phyloP scores from a whole-genome alignment of 164 flowering plant species.

The Vitis rotundifolia region DNA sequence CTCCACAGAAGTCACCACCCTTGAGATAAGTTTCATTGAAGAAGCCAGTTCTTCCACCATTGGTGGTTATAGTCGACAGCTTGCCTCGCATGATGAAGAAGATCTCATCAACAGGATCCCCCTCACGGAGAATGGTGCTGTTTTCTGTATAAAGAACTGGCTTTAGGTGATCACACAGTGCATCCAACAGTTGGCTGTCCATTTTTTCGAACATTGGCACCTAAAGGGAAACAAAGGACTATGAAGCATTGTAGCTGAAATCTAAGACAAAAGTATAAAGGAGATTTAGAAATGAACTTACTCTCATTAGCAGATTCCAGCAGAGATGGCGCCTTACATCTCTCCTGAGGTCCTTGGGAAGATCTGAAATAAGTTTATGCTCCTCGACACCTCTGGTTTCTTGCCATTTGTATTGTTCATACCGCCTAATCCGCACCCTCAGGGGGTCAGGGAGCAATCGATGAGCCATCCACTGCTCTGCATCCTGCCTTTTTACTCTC shows the following conservation, averaged over 20 bases:
- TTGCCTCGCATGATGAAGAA: conserved; percentile 73
- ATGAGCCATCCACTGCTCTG: conserved; percentile 53
- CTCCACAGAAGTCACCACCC: conserved; percentile 85
- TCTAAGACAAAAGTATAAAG: background rate
- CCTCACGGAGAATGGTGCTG: conserved; percentile 65
- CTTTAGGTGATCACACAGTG: conserved; percentile 73
- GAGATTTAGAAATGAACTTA: conserved; percentile 18
- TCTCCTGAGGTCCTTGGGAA: conserved; percentile 45
- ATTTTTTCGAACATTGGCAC: conserved; percentile 66
- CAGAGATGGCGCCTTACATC: conserved; percentile 49
- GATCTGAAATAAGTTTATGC: conserved; percentile 29
- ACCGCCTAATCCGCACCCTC: conserved; percentile 36
- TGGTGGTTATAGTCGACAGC: conserved; percentile 57
- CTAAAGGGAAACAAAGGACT: conserved; percentile 8
- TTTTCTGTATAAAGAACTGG: conserved; percentile 70
- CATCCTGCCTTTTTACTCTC: conserved; percentile 42
- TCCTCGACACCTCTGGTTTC: conserved; percentile 52
- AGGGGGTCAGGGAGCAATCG: conserved; percentile 39
- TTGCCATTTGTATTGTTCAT: conserved; percentile 53
- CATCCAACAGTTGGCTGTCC: conserved; percentile 76
- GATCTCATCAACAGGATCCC: conserved; percentile 89
- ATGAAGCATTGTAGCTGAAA: background rate
- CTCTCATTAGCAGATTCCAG: conserved; percentile 31
- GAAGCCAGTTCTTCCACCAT: conserved; percentile 80
- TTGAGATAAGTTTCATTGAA: conserved; percentile 62